Conservation (phyloP, 169 alveolate species). For the Plasmodium sp. region DNA sequence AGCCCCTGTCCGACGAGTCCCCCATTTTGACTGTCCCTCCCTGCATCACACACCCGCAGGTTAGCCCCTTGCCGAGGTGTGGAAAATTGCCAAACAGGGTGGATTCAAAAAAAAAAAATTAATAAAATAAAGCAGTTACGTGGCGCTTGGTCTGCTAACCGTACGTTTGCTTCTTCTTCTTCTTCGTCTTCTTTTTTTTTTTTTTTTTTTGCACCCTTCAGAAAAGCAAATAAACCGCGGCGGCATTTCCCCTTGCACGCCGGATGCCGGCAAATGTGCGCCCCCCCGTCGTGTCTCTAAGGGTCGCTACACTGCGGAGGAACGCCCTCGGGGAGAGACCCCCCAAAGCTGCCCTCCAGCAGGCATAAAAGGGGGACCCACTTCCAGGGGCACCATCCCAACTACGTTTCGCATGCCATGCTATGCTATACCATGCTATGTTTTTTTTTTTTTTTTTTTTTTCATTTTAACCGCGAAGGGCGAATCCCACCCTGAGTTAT, state of each 20-base stretch:
- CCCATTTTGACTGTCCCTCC: neutral
- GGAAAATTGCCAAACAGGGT: constrained; percentile 86
- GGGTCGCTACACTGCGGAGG: too few species aligned
- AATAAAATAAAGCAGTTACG: constrained; percentile 80
- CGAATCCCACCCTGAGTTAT: neutral
- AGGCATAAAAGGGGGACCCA: too few species aligned
- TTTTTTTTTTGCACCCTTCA: neutral
- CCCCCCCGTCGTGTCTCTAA: too few species aligned
- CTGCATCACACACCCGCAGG: neutral
- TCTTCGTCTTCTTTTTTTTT: neutral
- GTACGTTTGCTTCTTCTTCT: constrained; percentile 73
- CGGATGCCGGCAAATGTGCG: too few species aligned
- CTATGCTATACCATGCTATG: too few species aligned
- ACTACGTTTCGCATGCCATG: neutral
- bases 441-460: neutral
- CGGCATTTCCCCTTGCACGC: too few species aligned
- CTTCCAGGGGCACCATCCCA: too few species aligned
- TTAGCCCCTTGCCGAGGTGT: neutral
- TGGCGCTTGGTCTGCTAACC: constrained; percentile 77
- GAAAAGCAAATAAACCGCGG: neutral
- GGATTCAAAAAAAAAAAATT: constrained; percentile 80
- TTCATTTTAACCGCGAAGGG: neutral
- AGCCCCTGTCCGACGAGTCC: neutral
- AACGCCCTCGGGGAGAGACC: too few species aligned
- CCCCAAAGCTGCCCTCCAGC: too few species aligned